Conservation (phyloP, 805 yeast genomes). For the Saccharomycopsis guyanensis region DNA sequence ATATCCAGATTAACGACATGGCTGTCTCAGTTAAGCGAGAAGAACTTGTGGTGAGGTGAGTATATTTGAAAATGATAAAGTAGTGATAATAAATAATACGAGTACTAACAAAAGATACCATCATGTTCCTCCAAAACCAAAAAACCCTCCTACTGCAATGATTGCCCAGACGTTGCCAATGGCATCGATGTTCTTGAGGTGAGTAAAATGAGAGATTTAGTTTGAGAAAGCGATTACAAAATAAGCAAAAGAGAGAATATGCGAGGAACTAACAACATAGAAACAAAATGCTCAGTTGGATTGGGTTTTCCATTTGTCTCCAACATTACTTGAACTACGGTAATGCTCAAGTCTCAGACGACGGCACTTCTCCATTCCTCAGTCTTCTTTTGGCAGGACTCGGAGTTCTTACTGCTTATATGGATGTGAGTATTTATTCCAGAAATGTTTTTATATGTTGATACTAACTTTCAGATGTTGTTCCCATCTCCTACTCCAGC, state of each 20-base stretch:
- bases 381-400: constrained; percentile 11
- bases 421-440: too few species aligned
- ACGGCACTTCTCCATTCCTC: constrained; percentile 19
- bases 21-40: constrained; percentile 18
- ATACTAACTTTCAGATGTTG: too few species aligned
- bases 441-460: too few species aligned
- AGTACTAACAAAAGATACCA: constrained; percentile 7
- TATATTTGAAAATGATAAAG: too few species aligned
- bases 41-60: constrained; percentile 20
- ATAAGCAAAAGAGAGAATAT: background rate
- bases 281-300: constrained; percentile 20
- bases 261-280: constrained; percentile 2
- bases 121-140: constrained; percentile 13
- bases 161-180: constrained; percentile 21
- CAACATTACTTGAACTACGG: constrained; percentile 20
- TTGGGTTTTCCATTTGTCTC: constrained; percentile 16
- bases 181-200: constrained; percentile 21
- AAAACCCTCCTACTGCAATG: constrained; percentile 19
- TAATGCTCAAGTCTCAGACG: constrained; percentile 16
- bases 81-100: too few species aligned
- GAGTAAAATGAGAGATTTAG: too few species aligned
- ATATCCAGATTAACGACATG: too few species aligned
- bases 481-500: background rate
- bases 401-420: constrained; percentile 16
- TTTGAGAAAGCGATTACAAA: background rate